Evolutionary conservation across 169 alveolate genomes (phyloP), one percentile per base, ranked within the genome.

Genomic region (Eimeria zaria): DNA sequence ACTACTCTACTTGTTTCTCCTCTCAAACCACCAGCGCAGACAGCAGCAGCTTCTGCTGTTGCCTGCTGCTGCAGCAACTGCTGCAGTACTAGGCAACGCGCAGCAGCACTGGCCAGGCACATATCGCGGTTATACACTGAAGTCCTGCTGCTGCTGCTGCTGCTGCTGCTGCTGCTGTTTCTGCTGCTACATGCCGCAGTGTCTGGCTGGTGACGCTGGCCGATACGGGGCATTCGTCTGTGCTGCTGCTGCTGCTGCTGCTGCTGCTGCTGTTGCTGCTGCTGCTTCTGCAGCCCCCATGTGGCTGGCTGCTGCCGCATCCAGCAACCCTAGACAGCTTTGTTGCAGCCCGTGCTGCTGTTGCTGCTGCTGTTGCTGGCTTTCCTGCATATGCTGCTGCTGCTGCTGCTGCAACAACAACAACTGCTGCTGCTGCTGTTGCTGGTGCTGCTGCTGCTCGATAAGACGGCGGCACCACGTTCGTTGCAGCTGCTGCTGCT

Each of bases 221-320:
- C 48, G 60, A 73, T 33, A 73, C 44, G 87, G 16, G 6, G 30
- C 87, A 16, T 36, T 30, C 22, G 87, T 7, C 39, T 74, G n/a
- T 33, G 87, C 39, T 22, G 62, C 51, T 22, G 87, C 87, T 22
- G 87, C 58, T 74, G 62, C 87, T 74, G 87, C 60, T 74, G 87
- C 87, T 39, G 62, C 87, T 74, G 87, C 58, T 74, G 20, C 46
- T 69, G 78, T 16, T 69, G 78, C 78, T 69, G 39, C 46, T 69
- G 78, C 78, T 69, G 78, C 44, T 69, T 4, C 20, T 22, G 55
- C 12, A 39, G 14, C 62, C 33, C 36, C 83, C 27, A 9, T 73
- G 83, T 20, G 27, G 83, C 51, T 73, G 51, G 44, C 48, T 8
- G 11, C 51, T 73, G 83, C 51, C 48, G 48, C 83, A 5, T 46